Evolutionary conservation across 345 rosid species (phyloP).

Genomic region (Geranium brycei): DNA sequence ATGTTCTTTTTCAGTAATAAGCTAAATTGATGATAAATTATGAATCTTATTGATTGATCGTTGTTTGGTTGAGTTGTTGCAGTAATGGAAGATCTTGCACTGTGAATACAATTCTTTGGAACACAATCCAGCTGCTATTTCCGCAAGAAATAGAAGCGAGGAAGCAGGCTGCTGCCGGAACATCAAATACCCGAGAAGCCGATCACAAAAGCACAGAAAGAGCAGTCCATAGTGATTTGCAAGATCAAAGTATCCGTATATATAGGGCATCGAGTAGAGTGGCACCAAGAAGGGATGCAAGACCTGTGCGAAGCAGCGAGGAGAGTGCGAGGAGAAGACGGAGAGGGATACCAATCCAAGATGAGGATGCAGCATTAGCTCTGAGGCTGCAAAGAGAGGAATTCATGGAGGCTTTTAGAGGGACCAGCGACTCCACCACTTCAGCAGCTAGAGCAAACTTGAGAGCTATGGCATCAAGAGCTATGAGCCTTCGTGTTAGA

Average conservation of each 20-base stretch:
- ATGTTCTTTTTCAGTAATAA: background rate
- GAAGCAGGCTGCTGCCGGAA: constrained; percentile 19
- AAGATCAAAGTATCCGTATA: constrained; percentile 9
- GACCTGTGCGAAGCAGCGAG: constrained; percentile 18
- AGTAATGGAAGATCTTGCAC: constrained; percentile 84
- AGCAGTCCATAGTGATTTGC: constrained; percentile 7
- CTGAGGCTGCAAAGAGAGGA: constrained; percentile 79
- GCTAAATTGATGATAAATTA: too few relatives aligned
- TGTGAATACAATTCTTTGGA: constrained; percentile 89
- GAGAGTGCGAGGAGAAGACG: constrained; percentile 25
- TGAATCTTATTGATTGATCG: too few relatives aligned
- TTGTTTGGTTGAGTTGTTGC: constrained; percentile 8
- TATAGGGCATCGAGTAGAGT: constrained; percentile 4
- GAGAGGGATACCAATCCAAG: constrained; percentile 33
- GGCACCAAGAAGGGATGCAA: constrained; percentile 1
- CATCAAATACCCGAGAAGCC: constrained; percentile 11
- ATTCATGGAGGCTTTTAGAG: constrained; percentile 49
- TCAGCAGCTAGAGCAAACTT: constrained; percentile 66
- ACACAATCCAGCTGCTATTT: constrained; percentile 87
- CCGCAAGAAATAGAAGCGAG: constrained; percentile 79
- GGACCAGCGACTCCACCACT: constrained; percentile 14
- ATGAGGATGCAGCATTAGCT: constrained; percentile 69
- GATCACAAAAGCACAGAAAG: constrained; percentile 13
- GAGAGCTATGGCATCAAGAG: constrained; percentile 90
- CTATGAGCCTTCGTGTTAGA: constrained; percentile 35